Percentiles rank a stretch among this genome's conserved stretches.
Conservation (phyloP, 2,329 filamentous ascomycete species). For the Verticillium longisporum region DNA sequence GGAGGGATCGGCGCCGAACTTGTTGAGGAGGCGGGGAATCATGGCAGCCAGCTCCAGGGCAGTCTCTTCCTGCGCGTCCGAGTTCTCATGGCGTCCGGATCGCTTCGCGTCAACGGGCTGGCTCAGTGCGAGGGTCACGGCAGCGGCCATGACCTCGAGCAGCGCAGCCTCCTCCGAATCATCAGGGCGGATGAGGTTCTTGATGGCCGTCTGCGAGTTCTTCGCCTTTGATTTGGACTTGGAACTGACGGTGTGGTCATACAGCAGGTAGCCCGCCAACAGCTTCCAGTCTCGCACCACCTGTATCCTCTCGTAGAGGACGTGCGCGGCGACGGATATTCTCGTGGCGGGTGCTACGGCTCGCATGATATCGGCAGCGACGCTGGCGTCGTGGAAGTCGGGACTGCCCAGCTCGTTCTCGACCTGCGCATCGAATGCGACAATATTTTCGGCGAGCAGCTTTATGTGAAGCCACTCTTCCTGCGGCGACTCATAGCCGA, state of each 20-base stretch:
- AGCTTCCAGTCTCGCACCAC: constrained; percentile 84
- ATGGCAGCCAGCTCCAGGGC: constrained; percentile 69
- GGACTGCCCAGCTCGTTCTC: constrained; percentile 46
- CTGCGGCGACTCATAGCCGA: constrained; percentile 70
- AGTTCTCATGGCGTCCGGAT: constrained; percentile 53
- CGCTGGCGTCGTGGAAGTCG: constrained; percentile 37
- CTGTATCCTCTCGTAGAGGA: constrained; percentile 72
- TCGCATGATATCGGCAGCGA: constrained; percentile 50
- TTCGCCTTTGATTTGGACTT: constrained; percentile 45
- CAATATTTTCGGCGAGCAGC: constrained; percentile 76
- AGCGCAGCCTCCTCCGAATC: constrained; percentile 77
- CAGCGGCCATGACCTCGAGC: constrained; percentile 77
- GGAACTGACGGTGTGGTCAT: constrained; percentile 71
- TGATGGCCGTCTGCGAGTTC: constrained; percentile 57
- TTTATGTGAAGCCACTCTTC: constrained; percentile 88
- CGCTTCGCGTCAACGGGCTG: constrained; percentile 59
- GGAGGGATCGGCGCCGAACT: constrained; percentile 83
- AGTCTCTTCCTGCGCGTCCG: constrained; percentile 69
- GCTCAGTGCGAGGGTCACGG: constrained; percentile 67
- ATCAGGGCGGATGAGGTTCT: constrained; percentile 64
- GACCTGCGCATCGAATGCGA: constrained; percentile 70
- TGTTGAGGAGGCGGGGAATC: constrained; percentile 82
- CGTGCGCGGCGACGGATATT: constrained; percentile 79
- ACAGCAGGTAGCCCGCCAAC: constrained; percentile 82
- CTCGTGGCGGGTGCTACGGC: constrained; percentile 67